phyloP scores from a whole-genome alignment of 2,329 filamentous ascomycete genomes.

The Pseudofabraea citricarpa region DNA sequence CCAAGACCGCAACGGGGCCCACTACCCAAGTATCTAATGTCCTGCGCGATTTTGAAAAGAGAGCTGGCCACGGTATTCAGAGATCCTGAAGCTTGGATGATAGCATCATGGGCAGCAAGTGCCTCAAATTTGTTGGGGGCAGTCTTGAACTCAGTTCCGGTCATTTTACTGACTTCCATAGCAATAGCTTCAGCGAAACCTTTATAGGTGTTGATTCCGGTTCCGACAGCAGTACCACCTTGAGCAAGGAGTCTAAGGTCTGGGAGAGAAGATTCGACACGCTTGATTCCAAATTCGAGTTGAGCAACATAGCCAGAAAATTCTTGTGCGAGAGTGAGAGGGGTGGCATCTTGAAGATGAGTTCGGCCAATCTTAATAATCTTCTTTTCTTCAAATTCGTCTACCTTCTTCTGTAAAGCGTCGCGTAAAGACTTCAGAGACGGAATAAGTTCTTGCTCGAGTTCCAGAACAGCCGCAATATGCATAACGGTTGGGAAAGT shows the following conservation, averaged over 20 bases:
- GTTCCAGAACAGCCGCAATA: slow-evolving; percentile 92
- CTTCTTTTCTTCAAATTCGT: slow-evolving; percentile 76
- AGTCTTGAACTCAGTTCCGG: slow-evolving; percentile 88
- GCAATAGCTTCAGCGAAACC: slow-evolving; percentile 95
- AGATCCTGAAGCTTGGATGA: slow-evolving; percentile 89
- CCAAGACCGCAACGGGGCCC: slow-evolving; percentile 94
- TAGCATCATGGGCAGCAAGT: slow-evolving; percentile 89
- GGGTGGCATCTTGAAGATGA: slow-evolving; percentile 95
- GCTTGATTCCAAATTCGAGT: slow-evolving; percentile 84
- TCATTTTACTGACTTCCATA: slow-evolving; percentile 85
- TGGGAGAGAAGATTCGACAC: slow-evolving; percentile 76
- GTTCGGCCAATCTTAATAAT: slow-evolving; percentile 99
- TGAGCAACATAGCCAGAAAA: slow-evolving; percentile 97
- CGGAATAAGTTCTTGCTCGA: slow-evolving; percentile 81
- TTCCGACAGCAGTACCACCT: slow-evolving; percentile 94
- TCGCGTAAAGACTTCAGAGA: slow-evolving; percentile 75
- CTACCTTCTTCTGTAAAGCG: slow-evolving; percentile 82
- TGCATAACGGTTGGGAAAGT: slow-evolving; percentile 99
- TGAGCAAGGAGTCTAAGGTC: slow-evolving; percentile 85
- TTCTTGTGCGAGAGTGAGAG: slow-evolving; percentile 91
- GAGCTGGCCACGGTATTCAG: slow-evolving; percentile 90
- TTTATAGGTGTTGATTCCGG: slow-evolving; percentile 94
- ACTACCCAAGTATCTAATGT: slow-evolving; percentile 94
- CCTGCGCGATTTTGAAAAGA: slow-evolving; percentile 97
- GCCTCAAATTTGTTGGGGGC: slow-evolving; percentile 99